Evolutionary conservation across 1,139 yeast genomes (phyloP).

Genomic region (Pichia sp.): DNA sequence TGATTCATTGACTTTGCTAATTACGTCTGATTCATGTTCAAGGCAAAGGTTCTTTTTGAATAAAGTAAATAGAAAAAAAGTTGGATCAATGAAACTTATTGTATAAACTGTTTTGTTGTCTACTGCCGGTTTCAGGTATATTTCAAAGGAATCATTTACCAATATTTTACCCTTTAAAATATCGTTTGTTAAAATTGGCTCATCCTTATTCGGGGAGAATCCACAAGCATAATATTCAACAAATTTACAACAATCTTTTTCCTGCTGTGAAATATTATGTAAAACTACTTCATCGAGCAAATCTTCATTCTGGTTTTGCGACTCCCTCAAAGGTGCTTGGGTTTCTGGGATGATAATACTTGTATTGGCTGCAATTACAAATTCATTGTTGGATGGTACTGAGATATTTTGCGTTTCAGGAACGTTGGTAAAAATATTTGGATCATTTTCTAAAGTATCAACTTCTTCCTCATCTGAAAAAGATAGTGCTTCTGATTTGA

Average conservation of each 20-base stretch:
- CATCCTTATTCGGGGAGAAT: slow-evolving; percentile 8
- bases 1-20: background rate
- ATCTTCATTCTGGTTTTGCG: background rate
- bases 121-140: slow-evolving; percentile 6
- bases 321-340: background rate
- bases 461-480: background rate
- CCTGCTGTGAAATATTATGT: background rate
- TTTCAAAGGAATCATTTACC: slow-evolving; percentile 13
- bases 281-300: background rate
- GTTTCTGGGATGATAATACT: background rate
- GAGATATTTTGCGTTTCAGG: background rate
- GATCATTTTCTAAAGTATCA: background rate
- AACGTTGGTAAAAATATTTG: background rate
- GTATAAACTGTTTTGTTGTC: slow-evolving; percentile 1
- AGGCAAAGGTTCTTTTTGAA: background rate
- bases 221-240: slow-evolving; percentile 5
- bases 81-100: background rate
- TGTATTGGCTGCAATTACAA: background rate
- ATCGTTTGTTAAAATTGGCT: slow-evolving; percentile 3
- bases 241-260: background rate
- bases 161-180: slow-evolving; percentile 1
- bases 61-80: background rate
- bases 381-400: background rate
- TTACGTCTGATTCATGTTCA: background rate
- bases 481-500: background rate